phyloP scores from a whole-genome alignment of 2,329 filamentous ascomycete species.

The Beauveria rudraprayagi region DNA sequence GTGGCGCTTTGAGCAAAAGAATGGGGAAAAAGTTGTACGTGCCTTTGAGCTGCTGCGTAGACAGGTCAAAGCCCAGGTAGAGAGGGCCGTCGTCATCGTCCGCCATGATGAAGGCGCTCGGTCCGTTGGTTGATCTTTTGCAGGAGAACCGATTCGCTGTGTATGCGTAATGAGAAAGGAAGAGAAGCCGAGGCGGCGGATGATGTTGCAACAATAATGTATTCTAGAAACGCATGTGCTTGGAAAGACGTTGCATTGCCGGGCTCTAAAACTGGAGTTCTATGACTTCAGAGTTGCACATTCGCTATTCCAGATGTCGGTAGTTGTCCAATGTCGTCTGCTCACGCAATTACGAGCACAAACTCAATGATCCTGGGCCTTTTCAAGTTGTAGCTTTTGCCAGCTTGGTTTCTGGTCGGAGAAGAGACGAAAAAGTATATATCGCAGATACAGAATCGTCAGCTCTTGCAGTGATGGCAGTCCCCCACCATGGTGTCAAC shows the following conservation, averaged over 20 bases:
- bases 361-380: not conserved
- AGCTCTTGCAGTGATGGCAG: not conserved
- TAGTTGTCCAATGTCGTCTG: not conserved
- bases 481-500: not conserved
- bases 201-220: too few relatives aligned
- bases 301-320: not conserved
- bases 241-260: not conserved
- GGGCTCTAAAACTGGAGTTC: not conserved
- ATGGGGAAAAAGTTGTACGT: conserved; percentile 5
- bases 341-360: not conserved
- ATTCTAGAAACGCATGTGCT: too few relatives aligned
- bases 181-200: too few relatives aligned
- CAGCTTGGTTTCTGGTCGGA: too few relatives aligned
- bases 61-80: conserved; percentile 91
- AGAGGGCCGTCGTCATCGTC: conserved; percentile 42
- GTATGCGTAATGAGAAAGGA: too few relatives aligned
- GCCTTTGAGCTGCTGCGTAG: conserved; percentile 95
- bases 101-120: not conserved
- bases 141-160: too few relatives aligned
- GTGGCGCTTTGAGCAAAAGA: not conserved
- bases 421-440: not conserved
- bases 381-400: too few relatives aligned
- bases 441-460: not conserved
- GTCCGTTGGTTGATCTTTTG: not conserved
- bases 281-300: not conserved